phyloP scores from a whole-genome alignment of 2,329 filamentous ascomycete species.

The Penicillium paneum region DNA sequence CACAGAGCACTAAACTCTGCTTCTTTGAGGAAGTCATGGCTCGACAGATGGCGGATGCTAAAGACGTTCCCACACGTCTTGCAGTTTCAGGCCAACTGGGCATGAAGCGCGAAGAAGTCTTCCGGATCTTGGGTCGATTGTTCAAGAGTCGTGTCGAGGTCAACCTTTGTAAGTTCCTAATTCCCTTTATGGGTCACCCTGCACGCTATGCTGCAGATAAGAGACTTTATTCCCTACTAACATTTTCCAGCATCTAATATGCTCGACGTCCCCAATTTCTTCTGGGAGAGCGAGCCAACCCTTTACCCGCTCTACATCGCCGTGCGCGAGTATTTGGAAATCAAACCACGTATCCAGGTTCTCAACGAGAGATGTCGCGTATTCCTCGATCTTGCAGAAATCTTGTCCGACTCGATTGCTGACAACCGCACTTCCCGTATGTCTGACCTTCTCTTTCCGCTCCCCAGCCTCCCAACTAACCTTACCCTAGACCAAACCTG shows the following conservation, averaged over 20 bases:
- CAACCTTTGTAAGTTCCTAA: slow-evolving; percentile 74
- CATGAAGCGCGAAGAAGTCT: slow-evolving; percentile 87
- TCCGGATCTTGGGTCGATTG: slow-evolving; percentile 82
- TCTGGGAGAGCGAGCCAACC: slow-evolving; percentile 94
- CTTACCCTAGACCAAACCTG: slow-evolving; percentile 68
- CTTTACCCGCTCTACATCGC: slow-evolving; percentile 91
- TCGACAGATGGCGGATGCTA: slow-evolving; percentile 86
- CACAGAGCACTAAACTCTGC: slow-evolving; percentile 92
- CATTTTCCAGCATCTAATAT: slow-evolving; percentile 70
- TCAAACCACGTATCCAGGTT: slow-evolving; percentile 91
- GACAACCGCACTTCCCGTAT: slow-evolving; percentile 86
- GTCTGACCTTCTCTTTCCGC: slow-evolving; percentile 12
- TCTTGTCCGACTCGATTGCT: slow-evolving; percentile 84
- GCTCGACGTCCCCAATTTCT: slow-evolving; percentile 78
- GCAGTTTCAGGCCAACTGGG: slow-evolving; percentile 86
- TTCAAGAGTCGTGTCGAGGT: slow-evolving; percentile 96
- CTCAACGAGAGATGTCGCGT: slow-evolving; percentile 96
- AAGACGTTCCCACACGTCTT: slow-evolving; percentile 84
- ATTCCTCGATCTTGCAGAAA: slow-evolving; percentile 93
- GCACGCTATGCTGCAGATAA: background rate
- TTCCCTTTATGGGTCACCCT: background rate
- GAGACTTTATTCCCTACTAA: slow-evolving; percentile 12
- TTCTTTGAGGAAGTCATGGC: slow-evolving; percentile 97
- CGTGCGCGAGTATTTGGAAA: slow-evolving; percentile 95
- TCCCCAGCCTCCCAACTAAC: background rate